A percentile compares a stretch with the other conserved stretches of the same genome.
These are phyloP conservation scores for Lachancea mirantina DNA, from an alignment of 805 yeast genomes.

Conservation along the genomic window DNA sequence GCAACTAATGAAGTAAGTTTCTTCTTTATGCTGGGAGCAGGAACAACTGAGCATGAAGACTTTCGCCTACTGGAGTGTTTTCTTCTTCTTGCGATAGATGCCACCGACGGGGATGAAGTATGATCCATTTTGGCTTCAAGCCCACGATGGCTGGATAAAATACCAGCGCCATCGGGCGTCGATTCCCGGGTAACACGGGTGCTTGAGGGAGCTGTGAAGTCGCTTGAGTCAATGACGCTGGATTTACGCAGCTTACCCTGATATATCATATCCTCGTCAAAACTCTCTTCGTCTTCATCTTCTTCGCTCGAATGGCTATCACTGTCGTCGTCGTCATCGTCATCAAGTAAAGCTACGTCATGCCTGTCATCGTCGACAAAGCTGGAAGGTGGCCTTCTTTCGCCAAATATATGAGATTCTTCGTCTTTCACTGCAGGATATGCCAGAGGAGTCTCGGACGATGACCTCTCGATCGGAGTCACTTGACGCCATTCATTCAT, in stretches of 20 bases:
- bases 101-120: background rate
- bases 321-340: constrained; percentile 4
- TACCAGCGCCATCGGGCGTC: constrained; percentile 3
- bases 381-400: constrained; percentile 6
- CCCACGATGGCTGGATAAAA: background rate
- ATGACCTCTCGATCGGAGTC: too few species aligned
- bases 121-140: background rate
- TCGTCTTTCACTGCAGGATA: constrained; percentile 3
- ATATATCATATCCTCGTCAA: constrained; percentile 19
- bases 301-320: constrained; percentile 14
- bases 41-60: constrained; percentile 4
- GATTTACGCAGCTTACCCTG: constrained; percentile 7
- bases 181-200: constrained; percentile 4
- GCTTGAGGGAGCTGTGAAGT: constrained; percentile 5
- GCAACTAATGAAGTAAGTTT: constrained; percentile 1
- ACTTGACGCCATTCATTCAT: background rate
- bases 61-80: constrained; percentile 6
- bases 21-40: constrained; percentile 4
- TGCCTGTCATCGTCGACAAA: constrained; percentile 12
- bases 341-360: constrained; percentile 7
- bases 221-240: constrained; percentile 4
- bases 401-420: constrained; percentile 8
- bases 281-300: constrained; percentile 5
- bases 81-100: constrained; percentile 5
- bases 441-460: constrained; percentile 1